Conservation (phyloP, 805 yeast genomes). For the Cyberlindnera mrakii region DNA sequence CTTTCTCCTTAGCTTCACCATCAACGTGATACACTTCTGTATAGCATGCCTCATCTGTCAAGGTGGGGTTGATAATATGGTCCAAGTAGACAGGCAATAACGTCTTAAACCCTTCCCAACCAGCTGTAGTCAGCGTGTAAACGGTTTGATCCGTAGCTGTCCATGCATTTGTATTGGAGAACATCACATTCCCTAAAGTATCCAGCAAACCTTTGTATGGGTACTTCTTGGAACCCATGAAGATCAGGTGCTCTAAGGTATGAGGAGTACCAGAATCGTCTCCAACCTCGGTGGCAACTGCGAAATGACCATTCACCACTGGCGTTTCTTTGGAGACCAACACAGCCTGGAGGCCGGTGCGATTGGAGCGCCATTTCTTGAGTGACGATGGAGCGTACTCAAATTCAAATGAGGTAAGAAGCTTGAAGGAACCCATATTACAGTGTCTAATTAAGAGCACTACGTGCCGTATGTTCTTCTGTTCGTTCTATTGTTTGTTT, state of each 20-base stretch:
- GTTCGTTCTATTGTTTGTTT: too few relatives aligned
- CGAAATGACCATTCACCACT: constrained; percentile 86
- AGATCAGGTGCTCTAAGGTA: constrained; percentile 87
- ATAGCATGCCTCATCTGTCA: constrained; percentile 83
- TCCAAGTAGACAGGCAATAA: constrained; percentile 86
- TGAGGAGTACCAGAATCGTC: constrained; percentile 93
- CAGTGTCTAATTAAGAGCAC: neutral
- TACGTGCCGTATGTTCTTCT: too few relatives aligned
- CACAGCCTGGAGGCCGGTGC: constrained; percentile 80
- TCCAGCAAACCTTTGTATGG: constrained; percentile 93
- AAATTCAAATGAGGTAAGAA: constrained; percentile 48
- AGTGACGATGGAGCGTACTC: constrained; percentile 70
- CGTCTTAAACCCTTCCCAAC: constrained; percentile 89
- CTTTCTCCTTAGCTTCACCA: constrained; percentile 85
- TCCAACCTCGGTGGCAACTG: constrained; percentile 87
- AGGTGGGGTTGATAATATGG: constrained; percentile 76
- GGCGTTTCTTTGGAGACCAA: constrained; percentile 79
- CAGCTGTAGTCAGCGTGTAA: constrained; percentile 86
- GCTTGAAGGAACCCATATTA: constrained; percentile 26
- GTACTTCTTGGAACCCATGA: constrained; percentile 86
- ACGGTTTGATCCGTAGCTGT: constrained; percentile 95
- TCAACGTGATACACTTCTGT: constrained; percentile 96
- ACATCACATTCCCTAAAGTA: constrained; percentile 74
- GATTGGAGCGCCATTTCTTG: constrained; percentile 68
- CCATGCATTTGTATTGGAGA: constrained; percentile 93